Evolutionary conservation across 2,329 filamentous ascomycete genomes (phyloP), one percentile per base, ranked within the genome.

Genomic region (Paradendryphiella salina): DNA sequence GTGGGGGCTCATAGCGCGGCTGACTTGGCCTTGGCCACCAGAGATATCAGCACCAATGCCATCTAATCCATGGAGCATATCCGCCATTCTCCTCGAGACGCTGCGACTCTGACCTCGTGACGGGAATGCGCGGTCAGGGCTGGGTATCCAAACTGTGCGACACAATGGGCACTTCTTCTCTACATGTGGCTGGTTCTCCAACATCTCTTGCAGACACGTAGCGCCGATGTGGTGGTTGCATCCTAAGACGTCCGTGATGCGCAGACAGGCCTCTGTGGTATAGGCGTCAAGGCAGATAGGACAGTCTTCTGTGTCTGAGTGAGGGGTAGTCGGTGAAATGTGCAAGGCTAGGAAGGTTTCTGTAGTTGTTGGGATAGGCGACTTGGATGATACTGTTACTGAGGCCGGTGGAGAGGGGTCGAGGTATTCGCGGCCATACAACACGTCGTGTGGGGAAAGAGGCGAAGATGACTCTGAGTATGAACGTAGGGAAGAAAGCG

Each of bases 101-200:
- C 13, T 15, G 3, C 21, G 26, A 18, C n/a, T 20, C 14, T 28
- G 42, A 7, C 11, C 13, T 3, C 13, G 35, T 8, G 8, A 10
- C 4, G 11, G 23, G 11, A n/a, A 2, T 10, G 14, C 7, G 18
- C 14, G 32, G 13, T 23, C 3, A 20, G 13, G 17, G 18, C 39
- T 36, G 5, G 41, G n/a, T 31, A 59, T 53, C 62, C 62, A 67
- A n/a, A 58, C 14, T 2, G 60, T 47, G 10, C 63, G 59, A 36
- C 63, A 66, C n/a, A 64, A 14, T 4, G 59, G 60, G 40, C 63
- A 65, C 13, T 32, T 55, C 47, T 60, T 65, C n/a, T 56, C 53
- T 8, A 47, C 35, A 4, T 17, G 17, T 1, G 54, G 48, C 8
- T 46, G 35, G 10, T 14, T 45, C 17, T 31, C 29, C 3, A 67